Conservation (phyloP, 352 stramenopile genomes). For the Pythium aristosporum region DNA sequence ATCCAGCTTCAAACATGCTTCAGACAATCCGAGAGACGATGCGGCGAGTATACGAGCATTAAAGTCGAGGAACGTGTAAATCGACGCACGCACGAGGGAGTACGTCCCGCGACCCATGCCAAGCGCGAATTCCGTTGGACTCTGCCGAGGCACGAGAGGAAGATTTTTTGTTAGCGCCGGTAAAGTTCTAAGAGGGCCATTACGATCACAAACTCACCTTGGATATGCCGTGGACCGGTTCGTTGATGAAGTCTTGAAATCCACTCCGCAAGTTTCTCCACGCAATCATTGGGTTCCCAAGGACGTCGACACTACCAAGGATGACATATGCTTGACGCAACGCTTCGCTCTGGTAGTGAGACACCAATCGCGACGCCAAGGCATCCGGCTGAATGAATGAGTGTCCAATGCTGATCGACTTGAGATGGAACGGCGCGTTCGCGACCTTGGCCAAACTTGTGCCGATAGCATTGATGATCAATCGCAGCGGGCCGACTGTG, state of each 20-base stretch:
- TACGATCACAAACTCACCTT: constrained; percentile 32
- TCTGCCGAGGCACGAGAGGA: constrained; percentile 28
- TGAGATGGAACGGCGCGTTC: constrained; percentile 85
- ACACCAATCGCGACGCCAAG: constrained; percentile 59
- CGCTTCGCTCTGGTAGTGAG: constrained; percentile 88
- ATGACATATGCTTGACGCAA: constrained; percentile 87
- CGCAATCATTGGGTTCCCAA: constrained; percentile 87
- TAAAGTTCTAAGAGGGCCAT: background rate
- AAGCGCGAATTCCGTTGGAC: constrained; percentile 74
- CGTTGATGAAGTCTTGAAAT: constrained; percentile 82
- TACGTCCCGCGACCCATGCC: constrained; percentile 79
- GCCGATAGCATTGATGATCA: constrained; percentile 86
- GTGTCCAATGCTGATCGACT: constrained; percentile 71
- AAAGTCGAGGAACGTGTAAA: constrained; percentile 88
- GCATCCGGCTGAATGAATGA: constrained; percentile 85
- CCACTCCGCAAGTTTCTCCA: constrained; percentile 83
- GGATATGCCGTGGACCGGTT: constrained; percentile 75
- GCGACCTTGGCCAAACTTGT: constrained; percentile 88
- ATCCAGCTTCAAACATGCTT: constrained; percentile 85
- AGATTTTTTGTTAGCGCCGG: background rate
- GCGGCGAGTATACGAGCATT: constrained; percentile 84
- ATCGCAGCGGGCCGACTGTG: constrained; percentile 72
- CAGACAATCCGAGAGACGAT: constrained; percentile 75
- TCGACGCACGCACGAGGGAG: constrained; percentile 77
- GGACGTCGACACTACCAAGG: constrained; percentile 82